Conservation (phyloP, 192 early-diverging fungal genomes). For the Powellomyces hirtus region DNA sequence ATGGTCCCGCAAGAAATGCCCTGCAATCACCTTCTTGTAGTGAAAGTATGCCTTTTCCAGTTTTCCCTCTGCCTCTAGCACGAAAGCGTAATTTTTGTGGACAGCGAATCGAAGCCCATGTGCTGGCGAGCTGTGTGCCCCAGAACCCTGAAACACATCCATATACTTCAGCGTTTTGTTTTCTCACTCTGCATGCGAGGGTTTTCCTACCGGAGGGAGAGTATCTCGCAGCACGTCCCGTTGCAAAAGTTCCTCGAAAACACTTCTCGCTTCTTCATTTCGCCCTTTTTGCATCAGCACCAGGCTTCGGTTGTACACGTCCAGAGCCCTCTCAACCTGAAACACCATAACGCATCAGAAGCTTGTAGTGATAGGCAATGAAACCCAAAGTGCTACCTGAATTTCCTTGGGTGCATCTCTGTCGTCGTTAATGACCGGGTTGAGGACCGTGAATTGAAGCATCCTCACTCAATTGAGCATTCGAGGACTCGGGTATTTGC, state of each 20-base stretch:
- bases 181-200: background rate
- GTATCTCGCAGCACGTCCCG: slow-evolving; percentile 9
- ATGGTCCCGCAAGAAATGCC: no score
- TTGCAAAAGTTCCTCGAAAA: slow-evolving; percentile 1
- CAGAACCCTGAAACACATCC: slow-evolving; percentile 1
- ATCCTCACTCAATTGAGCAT: no score
- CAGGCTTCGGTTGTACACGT: slow-evolving; percentile 14
- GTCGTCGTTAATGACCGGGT: background rate
- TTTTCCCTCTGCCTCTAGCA: slow-evolving; percentile 10
- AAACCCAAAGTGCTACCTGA: background rate
- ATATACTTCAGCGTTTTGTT: background rate
- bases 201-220: slow-evolving; percentile 5
- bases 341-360: background rate
- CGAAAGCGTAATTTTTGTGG: slow-evolving; percentile 9
- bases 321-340: slow-evolving; percentile 24
- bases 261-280: slow-evolving; percentile 3
- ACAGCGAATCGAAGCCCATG: slow-evolving; percentile 17
- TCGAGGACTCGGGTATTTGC: no score
- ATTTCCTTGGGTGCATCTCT: background rate
- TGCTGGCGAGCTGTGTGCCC: slow-evolving; percentile 16
- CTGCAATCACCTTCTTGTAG: slow-evolving; percentile 14
- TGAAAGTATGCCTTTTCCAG: slow-evolving; percentile 6
- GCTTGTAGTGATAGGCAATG: background rate
- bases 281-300: background rate
- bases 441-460: slow-evolving; percentile 7